These are phyloP conservation scores for Raffaelea arxii DNA, from an alignment of 2,329 filamentous ascomycete species.

Conservation along the genomic window DNA sequence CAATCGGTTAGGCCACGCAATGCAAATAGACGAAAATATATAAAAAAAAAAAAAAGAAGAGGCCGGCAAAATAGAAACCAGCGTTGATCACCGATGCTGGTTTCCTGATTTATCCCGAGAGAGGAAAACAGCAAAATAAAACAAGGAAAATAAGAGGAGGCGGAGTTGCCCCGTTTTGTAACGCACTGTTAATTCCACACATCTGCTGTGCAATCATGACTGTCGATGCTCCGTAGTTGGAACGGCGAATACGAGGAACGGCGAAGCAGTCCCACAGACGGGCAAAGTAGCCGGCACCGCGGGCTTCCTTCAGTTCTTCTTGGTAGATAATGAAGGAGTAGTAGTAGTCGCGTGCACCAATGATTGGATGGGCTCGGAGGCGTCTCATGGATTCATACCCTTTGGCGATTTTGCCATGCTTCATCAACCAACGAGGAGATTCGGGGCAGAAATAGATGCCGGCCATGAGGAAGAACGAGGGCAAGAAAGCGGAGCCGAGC, in stretches of 20 bases:
- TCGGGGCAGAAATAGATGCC: conserved; percentile 59
- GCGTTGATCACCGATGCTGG: too few relatives aligned
- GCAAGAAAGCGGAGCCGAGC: conserved; percentile 54
- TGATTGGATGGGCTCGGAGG: conserved; percentile 44
- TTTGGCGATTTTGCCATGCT: conserved; percentile 51
- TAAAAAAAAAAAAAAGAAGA: conserved; percentile 2
- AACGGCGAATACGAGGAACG: conserved; percentile 58
- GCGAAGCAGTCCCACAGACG: conserved; percentile 35
- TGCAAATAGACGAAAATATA: too few relatives aligned
- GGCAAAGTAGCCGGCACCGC: neutral
- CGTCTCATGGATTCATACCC: conserved; percentile 47
- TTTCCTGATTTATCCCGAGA: too few relatives aligned
- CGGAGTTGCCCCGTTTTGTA: too few relatives aligned
- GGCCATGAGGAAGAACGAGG: conserved; percentile 28
- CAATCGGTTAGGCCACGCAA: too few relatives aligned
- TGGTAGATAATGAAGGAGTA: conserved; percentile 43
- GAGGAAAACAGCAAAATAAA: conserved; percentile 58
- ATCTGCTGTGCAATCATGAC: conserved; percentile 75
- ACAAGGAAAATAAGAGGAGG: conserved; percentile 49
- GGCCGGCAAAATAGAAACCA: too few relatives aligned
- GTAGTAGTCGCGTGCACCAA: conserved; percentile 52
- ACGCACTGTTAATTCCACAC: conserved; percentile 30
- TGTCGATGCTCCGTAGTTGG: conserved; percentile 59
- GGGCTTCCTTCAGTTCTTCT: conserved; percentile 33
- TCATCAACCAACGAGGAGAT: conserved; percentile 56